Evolutionary conservation across 371 early-diverging fungal genomes (phyloP).

Genomic region (Nosema muscidifuracis): DNA sequence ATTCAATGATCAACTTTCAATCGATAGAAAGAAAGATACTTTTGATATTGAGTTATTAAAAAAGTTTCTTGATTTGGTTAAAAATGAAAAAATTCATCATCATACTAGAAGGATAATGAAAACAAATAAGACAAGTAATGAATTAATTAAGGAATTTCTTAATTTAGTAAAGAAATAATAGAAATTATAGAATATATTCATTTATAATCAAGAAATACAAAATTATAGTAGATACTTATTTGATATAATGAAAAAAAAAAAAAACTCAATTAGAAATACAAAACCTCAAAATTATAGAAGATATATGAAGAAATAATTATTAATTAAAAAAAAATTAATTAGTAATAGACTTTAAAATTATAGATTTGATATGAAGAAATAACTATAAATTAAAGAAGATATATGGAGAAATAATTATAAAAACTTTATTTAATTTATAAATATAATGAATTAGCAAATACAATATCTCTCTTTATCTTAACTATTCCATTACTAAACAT

Average conservation of each 20-base stretch:
- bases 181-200: no score
- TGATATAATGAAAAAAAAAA: no score
- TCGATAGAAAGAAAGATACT: neutral
- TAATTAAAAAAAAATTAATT: no score
- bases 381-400: neutral
- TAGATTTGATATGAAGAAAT: no score
- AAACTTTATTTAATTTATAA: conserved; percentile 60
- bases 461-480: conserved; percentile 92
- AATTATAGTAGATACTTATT: no score
- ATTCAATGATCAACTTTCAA: neutral
- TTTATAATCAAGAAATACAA: no score
- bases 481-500: conserved; percentile 87
- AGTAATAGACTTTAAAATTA: no score
- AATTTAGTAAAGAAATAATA: no score
- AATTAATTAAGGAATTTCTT: conserved; percentile 3
- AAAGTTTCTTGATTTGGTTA: neutral
- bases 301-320: no score
- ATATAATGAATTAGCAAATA: conserved; percentile 87
- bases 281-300: no score
- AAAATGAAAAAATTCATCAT: neutral
- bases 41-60: neutral
- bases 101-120: neutral
- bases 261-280: no score
- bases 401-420: neutral
- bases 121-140: neutral